These are phyloP conservation scores for Naegleria gruberi DNA, from an alignment of 208 protist species.

Conservation along the genomic window DNA sequence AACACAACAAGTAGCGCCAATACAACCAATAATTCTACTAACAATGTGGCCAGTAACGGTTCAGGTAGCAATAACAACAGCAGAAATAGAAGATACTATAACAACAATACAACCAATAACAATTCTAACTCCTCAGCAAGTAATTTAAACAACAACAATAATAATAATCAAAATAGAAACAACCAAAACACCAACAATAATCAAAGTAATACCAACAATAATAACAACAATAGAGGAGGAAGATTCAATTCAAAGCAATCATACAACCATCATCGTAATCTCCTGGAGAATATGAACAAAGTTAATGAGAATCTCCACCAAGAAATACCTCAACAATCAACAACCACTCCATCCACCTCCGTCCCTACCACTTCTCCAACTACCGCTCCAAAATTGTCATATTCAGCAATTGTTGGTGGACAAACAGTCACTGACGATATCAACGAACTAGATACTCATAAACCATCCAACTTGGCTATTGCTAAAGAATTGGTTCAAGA, in stretches of 20 bases:
- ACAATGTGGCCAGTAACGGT: not conserved
- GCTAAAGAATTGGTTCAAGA: not conserved
- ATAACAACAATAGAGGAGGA: not conserved
- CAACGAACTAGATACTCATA: not conserved
- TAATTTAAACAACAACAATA: not conserved
- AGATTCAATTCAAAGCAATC: not conserved
- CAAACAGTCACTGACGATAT: not conserved
- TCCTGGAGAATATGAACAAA: conserved; percentile 3
- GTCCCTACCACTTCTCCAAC: not conserved
- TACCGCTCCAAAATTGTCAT: not conserved
- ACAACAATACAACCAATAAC: not conserved
- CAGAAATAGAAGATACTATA: not conserved
- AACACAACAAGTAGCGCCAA: not conserved
- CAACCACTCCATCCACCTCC: not conserved
- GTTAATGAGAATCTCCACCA: not conserved
- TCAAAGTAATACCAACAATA: not conserved
- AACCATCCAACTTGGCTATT: not conserved
- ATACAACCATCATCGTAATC: not conserved
- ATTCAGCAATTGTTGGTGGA: conserved; percentile 12
- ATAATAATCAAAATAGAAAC: not conserved
- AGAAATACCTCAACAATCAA: not conserved
- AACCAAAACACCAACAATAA: not conserved
- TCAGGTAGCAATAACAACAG: not conserved
- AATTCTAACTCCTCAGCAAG: not conserved
- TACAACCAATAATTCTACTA: not conserved